These are phyloP conservation scores for Triangularia setosa DNA, from an alignment of 2,329 filamentous ascomycete species.

Conservation along the genomic window DNA sequence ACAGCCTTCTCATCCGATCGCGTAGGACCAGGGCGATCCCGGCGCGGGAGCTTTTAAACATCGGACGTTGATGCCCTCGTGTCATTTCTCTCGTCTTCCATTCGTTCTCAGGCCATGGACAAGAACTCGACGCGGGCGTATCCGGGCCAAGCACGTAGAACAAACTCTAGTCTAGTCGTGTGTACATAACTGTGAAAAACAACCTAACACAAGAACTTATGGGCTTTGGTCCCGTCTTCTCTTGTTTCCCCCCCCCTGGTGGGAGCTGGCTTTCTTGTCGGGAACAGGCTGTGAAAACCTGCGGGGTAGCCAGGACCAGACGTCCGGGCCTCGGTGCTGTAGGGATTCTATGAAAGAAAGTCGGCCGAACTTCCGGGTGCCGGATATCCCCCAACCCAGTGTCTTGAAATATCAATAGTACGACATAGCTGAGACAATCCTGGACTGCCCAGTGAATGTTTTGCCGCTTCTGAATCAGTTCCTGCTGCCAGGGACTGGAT, in stretches of 20 bases:
- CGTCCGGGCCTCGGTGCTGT: not conserved
- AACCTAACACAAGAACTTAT: not conserved
- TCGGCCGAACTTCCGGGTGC: not conserved
- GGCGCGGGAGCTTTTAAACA: slow-evolving; percentile 2
- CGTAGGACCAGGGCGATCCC: slow-evolving; percentile 7
- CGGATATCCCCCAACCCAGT: not conserved
- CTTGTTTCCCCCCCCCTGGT: no score
- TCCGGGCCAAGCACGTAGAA: not conserved
- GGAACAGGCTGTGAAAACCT: not conserved
- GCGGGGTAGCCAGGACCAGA: not conserved
- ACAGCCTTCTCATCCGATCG: slow-evolving; percentile 13
- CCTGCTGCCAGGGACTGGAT: not conserved
- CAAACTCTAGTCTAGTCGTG: not conserved
- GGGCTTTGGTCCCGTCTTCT: no score
- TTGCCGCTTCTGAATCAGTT: not conserved
- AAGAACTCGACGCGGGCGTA: not conserved
- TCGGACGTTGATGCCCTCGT: slow-evolving; percentile 2
- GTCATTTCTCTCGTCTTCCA: not conserved
- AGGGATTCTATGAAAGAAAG: not conserved
- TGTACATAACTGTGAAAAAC: not conserved
- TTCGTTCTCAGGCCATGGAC: slow-evolving; percentile 4
- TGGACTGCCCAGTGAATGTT: not conserved
- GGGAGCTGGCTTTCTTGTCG: not conserved
- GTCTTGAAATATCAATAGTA: not conserved
- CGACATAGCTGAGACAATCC: not conserved